These are phyloP conservation scores for Akanthomyces muscarius DNA, from an alignment of 2,329 filamentous ascomycete genomes.

Conservation along the genomic window DNA sequence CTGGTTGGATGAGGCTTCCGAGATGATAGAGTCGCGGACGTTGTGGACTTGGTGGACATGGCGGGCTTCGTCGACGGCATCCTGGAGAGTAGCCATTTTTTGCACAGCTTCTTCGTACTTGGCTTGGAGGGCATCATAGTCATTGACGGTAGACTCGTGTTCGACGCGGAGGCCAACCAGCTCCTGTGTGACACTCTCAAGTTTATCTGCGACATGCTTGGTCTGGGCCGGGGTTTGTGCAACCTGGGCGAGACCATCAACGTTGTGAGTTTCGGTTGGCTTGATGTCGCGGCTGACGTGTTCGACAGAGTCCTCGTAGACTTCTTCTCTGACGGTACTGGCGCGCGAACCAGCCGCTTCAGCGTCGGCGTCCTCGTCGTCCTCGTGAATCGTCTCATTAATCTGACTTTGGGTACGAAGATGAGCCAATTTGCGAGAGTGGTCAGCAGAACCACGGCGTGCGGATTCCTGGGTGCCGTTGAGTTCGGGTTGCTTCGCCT, in stretches of 20 bases:
- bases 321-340: slow-evolving; percentile 33
- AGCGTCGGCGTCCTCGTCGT: slow-evolving; percentile 43
- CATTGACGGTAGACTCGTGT: slow-evolving; percentile 77
- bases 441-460: slow-evolving; percentile 41
- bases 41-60: slow-evolving; percentile 58
- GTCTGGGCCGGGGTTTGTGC: slow-evolving; percentile 73
- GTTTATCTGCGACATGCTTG: slow-evolving; percentile 84
- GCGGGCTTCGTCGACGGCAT: slow-evolving; percentile 73
- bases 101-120: slow-evolving; percentile 91
- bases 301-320: slow-evolving; percentile 17
- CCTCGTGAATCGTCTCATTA: slow-evolving; percentile 53
- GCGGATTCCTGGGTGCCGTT: slow-evolving; percentile 35
- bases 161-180: slow-evolving; percentile 85
- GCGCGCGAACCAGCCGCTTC: slow-evolving; percentile 27
- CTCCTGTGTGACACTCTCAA: slow-evolving; percentile 87
- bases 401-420: slow-evolving; percentile 51
- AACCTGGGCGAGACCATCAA: slow-evolving; percentile 48
- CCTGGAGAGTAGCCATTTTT: slow-evolving; percentile 78
- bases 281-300: not conserved
- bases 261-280: slow-evolving; percentile 12
- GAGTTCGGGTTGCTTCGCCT: slow-evolving; percentile 42
- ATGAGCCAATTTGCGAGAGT: slow-evolving; percentile 46
- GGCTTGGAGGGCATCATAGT: slow-evolving; percentile 74
- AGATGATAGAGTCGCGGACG: slow-evolving; percentile 54
- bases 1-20: slow-evolving; percentile 45